Percentiles rank a stretch among this genome's conserved stretches.
phyloP scores from a whole-genome alignment of 257 asterid genomes.

The Gentiana macrophylla region DNA sequence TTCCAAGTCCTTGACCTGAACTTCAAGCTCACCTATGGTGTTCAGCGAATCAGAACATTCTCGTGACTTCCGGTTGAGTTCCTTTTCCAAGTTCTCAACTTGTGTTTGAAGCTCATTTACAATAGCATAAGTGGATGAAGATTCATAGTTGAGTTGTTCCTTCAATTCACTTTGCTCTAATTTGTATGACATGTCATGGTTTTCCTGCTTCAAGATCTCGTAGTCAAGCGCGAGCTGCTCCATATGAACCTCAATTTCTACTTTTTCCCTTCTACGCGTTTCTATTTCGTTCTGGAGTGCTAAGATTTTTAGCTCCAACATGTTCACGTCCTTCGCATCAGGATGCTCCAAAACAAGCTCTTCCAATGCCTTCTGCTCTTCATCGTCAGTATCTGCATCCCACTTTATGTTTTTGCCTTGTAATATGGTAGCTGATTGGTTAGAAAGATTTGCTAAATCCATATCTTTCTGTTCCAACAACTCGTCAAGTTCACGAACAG shows the following conservation, averaged over 20 bases:
- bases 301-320: constrained; percentile 39
- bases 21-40: constrained; percentile 27
- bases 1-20: constrained; percentile 44
- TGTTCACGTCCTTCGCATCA: constrained; percentile 36
- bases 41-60: constrained; percentile 19
- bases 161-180: constrained; percentile 32
- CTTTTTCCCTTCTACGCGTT: constrained; percentile 48
- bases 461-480: constrained; percentile 54
- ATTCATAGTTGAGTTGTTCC: constrained; percentile 36
- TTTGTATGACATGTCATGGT: constrained; percentile 30
- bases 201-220: constrained; percentile 40
- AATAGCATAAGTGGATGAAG: constrained; percentile 36
- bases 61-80: constrained; percentile 11
- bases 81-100: constrained; percentile 14
- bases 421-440: constrained; percentile 31
- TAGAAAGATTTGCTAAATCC: constrained; percentile 56
- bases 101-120: constrained; percentile 28
- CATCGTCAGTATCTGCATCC: constrained; percentile 17
- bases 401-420: constrained; percentile 23
- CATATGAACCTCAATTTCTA: constrained; percentile 31
- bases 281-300: constrained; percentile 52
- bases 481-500: constrained; percentile 66
- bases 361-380: constrained; percentile 20
- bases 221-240: constrained; percentile 41
- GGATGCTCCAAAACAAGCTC: constrained; percentile 15